These are phyloP conservation scores for Epichloe festucae DNA, from an alignment of 2,329 filamentous ascomycete species.

Conservation along the genomic window DNA sequence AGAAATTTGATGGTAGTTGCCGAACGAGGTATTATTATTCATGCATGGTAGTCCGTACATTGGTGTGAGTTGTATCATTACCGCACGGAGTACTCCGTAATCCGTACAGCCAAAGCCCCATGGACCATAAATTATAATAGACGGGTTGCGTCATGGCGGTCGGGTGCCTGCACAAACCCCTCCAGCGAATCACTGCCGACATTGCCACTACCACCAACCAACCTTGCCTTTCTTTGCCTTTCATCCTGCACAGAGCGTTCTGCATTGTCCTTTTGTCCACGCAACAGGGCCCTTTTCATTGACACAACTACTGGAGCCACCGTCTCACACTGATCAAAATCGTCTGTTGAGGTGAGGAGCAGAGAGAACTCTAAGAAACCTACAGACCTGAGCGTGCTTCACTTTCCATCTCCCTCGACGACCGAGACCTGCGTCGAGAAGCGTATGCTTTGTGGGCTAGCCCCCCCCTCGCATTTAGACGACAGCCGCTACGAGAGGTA, in stretches of 20 bases:
- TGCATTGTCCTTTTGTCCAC: neutral
- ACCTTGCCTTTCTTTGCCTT: neutral
- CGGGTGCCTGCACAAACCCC: slow-evolving; percentile 15
- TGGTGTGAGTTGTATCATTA: too few relatives aligned
- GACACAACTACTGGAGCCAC: neutral
- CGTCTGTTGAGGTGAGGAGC: neutral
- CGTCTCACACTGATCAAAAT: neutral
- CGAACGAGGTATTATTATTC: too few relatives aligned
- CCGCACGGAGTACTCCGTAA: too few relatives aligned
- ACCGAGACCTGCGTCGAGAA: neutral
- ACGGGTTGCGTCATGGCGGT: slow-evolving; percentile 20
- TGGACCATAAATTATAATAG: too few relatives aligned
- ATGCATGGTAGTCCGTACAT: too few relatives aligned
- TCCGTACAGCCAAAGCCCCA: too few relatives aligned
- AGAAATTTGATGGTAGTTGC: neutral
- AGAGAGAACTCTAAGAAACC: neutral
- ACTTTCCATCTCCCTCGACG: neutral
- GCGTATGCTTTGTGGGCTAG: too few relatives aligned
- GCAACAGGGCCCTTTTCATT: neutral
- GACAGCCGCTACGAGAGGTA: neutral
- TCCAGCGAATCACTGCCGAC: neutral
- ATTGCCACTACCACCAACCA: too few relatives aligned
- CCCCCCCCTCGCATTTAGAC: neutral
- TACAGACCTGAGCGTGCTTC: neutral
- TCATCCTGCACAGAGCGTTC: neutral